These are phyloP conservation scores for Rutstroemia sp. DNA, from an alignment of 2,329 filamentous ascomycete species.

Conservation along the genomic window DNA sequence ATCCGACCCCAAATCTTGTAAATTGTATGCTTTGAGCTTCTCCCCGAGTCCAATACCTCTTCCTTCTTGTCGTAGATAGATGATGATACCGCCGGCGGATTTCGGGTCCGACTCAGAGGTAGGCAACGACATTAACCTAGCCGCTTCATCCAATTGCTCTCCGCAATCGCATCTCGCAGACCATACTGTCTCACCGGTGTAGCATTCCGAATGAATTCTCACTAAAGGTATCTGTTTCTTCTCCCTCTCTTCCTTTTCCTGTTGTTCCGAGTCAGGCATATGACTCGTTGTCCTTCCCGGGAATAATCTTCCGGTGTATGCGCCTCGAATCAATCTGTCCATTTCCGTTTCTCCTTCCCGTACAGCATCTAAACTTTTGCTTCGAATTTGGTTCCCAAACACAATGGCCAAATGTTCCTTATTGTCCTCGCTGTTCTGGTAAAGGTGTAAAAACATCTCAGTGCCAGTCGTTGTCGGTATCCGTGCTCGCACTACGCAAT, in stretches of 20 bases:
- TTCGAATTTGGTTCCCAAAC: constrained; percentile 80
- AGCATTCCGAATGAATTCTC: constrained; percentile 95
- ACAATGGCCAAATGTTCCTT: constrained; percentile 98
- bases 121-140: constrained; percentile 79
- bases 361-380: constrained; percentile 61
- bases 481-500: constrained; percentile 86
- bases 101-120: constrained; percentile 32
- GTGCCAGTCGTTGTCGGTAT: constrained; percentile 88
- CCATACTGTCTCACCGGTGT: constrained; percentile 98
- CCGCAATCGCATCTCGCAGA: constrained; percentile 96
- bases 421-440: constrained; percentile 84
- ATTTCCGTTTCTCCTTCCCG: constrained; percentile 74
- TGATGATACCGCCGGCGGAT: constrained; percentile 71
- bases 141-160: constrained; percentile 94
- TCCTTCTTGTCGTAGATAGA: constrained; percentile 93
- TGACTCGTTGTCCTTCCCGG: constrained; percentile 65
- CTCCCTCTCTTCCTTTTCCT: constrained; percentile 1
- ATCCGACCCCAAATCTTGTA: constrained; percentile 94
- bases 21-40: constrained; percentile 96
- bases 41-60: constrained; percentile 90
- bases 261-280: constrained; percentile 7
- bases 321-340: constrained; percentile 88
- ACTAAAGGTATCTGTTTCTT: constrained; percentile 55
- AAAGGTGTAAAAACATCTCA: constrained; percentile 96
- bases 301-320: constrained; percentile 81